Base-by-base conservation (phyloP, 805 yeast species). In the Jamesozyma rosinii region DNA sequence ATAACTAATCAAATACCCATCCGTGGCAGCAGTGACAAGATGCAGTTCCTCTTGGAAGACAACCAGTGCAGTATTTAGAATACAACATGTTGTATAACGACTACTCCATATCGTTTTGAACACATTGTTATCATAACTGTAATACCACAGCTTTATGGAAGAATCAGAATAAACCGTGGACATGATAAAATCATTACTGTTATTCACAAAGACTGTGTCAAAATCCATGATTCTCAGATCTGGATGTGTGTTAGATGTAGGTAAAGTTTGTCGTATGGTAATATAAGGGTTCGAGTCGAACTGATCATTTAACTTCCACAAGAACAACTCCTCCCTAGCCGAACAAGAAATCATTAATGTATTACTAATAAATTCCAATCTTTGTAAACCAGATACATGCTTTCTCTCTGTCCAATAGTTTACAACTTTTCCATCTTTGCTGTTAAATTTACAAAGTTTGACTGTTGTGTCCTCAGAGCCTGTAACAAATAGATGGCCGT, bases 211-310 rank as follows among this genome's bases (percentile, higher is more conserved):
- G 13, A 70, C 47, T 5, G 75, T 64, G 48, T 72, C 81, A 55
- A 88, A 82, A 60, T 84, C 95, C 96, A 88, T 90, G 43, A 90
- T 79, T 50, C 98, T 70, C 47, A 92, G 68, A 60, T 92, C 97
- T 0, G 95, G 95, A 44, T 76, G 75, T 13, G 69, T 70, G 9
- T 71, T 61, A 1, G 72, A 66, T 1, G 86, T 77, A 3, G 75
- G 76, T 24, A 89, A 64, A 1, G 75, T 63, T 4, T 80, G 74
- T 37, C 64, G 65, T 33, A 78, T 69, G 0, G 57, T 57, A 21
- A 82, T 70, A 24, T 72, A 69, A 1, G 82, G 77, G 13, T 57
- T 57, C 1, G 53, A 48, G 5, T 51, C 52, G 14, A 53, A 61
- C 8, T 59, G 52, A 3, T 64, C 61, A 30, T 68, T 61, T 1